Percentiles rank a stretch among this genome's conserved stretches.
phyloP scores from a whole-genome alignment of 768 basidiomycete species.

The Brasilioporus rufonigricans region DNA sequence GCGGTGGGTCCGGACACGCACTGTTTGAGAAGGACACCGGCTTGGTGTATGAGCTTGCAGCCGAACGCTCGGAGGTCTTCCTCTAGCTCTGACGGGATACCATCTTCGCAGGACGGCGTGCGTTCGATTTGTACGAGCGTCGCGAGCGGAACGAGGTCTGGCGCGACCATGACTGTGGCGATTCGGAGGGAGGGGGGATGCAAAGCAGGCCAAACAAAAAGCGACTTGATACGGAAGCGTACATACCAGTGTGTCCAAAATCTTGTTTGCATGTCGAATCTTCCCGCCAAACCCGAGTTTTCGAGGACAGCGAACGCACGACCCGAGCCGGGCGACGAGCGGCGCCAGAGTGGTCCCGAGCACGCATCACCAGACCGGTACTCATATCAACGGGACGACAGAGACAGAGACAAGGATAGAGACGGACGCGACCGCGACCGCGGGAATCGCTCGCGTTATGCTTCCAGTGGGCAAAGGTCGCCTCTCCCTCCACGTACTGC shows the following conservation, averaged over 20 bases:
- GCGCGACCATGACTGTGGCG: constrained; percentile 32
- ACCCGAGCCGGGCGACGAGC: constrained; percentile 24
- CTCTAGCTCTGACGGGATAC: constrained; percentile 77
- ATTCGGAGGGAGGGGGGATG: neutral
- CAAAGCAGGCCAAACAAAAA: constrained; percentile 25
- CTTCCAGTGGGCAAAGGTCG: constrained; percentile 14
- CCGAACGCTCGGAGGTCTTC: constrained; percentile 88
- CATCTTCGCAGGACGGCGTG: constrained; percentile 81
- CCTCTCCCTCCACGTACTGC: constrained; percentile 10
- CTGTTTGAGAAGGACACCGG: constrained; percentile 89
- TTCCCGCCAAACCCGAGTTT: constrained; percentile 33
- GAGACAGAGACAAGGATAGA: constrained; percentile 24
- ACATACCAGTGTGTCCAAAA: neutral
- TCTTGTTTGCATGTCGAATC: constrained; percentile 20
- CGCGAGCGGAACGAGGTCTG: constrained; percentile 76
- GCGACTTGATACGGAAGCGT: neutral
- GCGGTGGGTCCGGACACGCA: constrained; percentile 37
- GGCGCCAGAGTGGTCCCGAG: constrained; percentile 15
- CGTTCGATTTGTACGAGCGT: constrained; percentile 73
- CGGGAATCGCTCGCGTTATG: constrained; percentile 16
- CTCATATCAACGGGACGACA: constrained; percentile 23
- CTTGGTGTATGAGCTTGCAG: constrained; percentile 93
- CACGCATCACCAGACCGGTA: constrained; percentile 28
- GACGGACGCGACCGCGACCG: constrained; percentile 23
- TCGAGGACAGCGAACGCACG: constrained; percentile 17